phyloP scores from a whole-genome alignment of 2,329 filamentous ascomycete genomes.

The Pseudocercospora macadamiae region DNA sequence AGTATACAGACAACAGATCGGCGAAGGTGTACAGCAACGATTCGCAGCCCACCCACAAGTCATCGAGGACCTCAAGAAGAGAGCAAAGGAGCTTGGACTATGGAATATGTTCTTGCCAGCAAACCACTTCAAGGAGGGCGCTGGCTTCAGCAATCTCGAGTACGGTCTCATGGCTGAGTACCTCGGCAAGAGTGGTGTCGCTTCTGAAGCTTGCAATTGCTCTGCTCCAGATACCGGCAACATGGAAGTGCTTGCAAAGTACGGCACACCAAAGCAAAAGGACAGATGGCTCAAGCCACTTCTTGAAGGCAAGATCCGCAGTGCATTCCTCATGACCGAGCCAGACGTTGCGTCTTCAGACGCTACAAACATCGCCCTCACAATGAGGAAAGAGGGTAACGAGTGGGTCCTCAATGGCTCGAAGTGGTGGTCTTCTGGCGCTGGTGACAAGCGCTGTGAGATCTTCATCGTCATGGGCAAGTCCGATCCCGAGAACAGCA shows the following conservation, averaged over 20 bases:
- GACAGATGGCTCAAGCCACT: slow-evolving; percentile 54
- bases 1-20: slow-evolving; percentile 78
- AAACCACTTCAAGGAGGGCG: slow-evolving; percentile 92
- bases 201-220: slow-evolving; percentile 84
- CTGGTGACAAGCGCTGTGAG: slow-evolving; percentile 87
- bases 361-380: slow-evolving; percentile 60
- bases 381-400: slow-evolving; percentile 79
- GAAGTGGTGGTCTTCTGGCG: slow-evolving; percentile 99
- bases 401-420: slow-evolving; percentile 91
- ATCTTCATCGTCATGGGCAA: slow-evolving; percentile 98
- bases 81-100: slow-evolving; percentile 79
- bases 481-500: slow-evolving; percentile 72
- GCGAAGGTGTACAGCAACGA: slow-evolving; percentile 67
- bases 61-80: slow-evolving; percentile 85
- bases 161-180: slow-evolving; percentile 98
- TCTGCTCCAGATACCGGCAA: slow-evolving; percentile 55
- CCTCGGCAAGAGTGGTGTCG: slow-evolving; percentile 80
- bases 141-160: slow-evolving; percentile 92
- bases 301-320: slow-evolving; percentile 52
- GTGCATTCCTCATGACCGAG: slow-evolving; percentile 51
- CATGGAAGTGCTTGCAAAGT: slow-evolving; percentile 57
- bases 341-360: slow-evolving; percentile 55
- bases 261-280: slow-evolving; percentile 54
- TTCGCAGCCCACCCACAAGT: slow-evolving; percentile 80
- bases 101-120: slow-evolving; percentile 99